phyloP scores from a whole-genome alignment of 331 rosid species.

The Pyracantha coccinea region DNA sequence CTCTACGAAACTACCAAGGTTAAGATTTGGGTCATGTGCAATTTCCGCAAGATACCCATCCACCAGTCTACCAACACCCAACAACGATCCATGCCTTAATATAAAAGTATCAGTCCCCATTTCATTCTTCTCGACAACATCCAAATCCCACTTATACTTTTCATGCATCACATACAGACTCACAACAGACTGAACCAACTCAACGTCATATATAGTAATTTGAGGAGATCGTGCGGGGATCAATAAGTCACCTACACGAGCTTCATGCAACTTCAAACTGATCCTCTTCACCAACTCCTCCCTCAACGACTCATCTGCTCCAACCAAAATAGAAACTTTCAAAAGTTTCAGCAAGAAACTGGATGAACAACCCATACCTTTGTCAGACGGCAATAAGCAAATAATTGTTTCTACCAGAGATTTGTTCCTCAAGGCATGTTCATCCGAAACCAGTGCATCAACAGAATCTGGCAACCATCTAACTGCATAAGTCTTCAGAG shows the following conservation, averaged over 20 bases:
- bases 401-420: slow-evolving; percentile 80
- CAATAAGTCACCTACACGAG: slow-evolving; percentile 59
- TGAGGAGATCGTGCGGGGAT: slow-evolving; percentile 65
- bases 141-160: slow-evolving; percentile 28
- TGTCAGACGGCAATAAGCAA: slow-evolving; percentile 69
- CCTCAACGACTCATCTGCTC: slow-evolving; percentile 49
- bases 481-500: slow-evolving; percentile 69
- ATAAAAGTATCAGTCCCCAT: slow-evolving; percentile 40
- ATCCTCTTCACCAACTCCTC: slow-evolving; percentile 57
- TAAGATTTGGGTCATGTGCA: slow-evolving; percentile 58
- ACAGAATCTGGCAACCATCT: slow-evolving; percentile 94
- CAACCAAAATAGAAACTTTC: slow-evolving; percentile 76
- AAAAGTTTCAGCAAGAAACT: slow-evolving; percentile 77
- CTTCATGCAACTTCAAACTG: slow-evolving; percentile 66
- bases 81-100: slow-evolving; percentile 38
- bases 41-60: slow-evolving; percentile 74
- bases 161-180: slow-evolving; percentile 36
- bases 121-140: slow-evolving; percentile 33
- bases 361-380: slow-evolving; percentile 57
- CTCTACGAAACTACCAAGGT: slow-evolving; percentile 46
- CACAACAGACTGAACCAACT: slow-evolving; percentile 59
- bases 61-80: slow-evolving; percentile 67
- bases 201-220: slow-evolving; percentile 51
- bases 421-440: slow-evolving; percentile 60
- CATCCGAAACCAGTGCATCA: slow-evolving; percentile 72